A percentile compares a stretch with the other conserved stretches of the same genome.
Evolutionary conservation across 225 moss, liverwort and hornwort species (phyloP).

Genomic region (Anthoceros angustus): DNA sequence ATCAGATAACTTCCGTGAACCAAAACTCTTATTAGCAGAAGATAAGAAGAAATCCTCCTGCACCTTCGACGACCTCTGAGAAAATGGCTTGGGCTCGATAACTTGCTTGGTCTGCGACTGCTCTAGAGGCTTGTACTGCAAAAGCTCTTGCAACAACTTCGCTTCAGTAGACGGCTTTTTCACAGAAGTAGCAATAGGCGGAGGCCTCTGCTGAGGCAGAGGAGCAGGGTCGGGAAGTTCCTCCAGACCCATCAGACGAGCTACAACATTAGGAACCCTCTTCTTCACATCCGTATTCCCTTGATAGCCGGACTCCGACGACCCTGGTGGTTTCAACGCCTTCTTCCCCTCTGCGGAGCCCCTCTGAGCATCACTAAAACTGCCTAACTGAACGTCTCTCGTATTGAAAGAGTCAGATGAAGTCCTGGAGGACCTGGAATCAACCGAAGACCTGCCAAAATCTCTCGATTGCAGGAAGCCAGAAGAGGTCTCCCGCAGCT

Average conservation of each 20-base stretch:
- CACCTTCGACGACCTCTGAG: not conserved
- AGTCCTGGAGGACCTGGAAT: not conserved
- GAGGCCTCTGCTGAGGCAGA: not conserved
- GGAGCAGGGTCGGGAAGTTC: not conserved
- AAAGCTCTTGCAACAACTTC: not conserved
- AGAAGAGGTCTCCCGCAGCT: not conserved
- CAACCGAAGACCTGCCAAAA: not conserved
- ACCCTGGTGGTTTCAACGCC: not conserved
- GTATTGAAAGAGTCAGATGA: not conserved
- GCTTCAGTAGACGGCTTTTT: not conserved
- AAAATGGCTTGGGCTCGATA: not conserved
- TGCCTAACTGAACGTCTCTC: not conserved
- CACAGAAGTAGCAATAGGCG: not conserved
- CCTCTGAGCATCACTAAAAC: not conserved
- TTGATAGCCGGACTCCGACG: not conserved
- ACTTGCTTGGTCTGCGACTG: constrained; percentile 1
- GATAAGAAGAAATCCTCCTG: not conserved
- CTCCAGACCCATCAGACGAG: constrained; percentile 1
- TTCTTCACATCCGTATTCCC: not conserved
- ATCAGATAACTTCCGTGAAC: not conserved
- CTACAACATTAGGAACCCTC: not conserved
- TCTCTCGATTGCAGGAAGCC: not conserved
- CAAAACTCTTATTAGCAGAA: not conserved
- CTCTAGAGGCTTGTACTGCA: constrained; percentile 2
- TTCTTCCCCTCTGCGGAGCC: not conserved